Percentiles rank a stretch among this genome's conserved stretches.
Conservation (phyloP, 2,329 filamentous ascomycete genomes). For the Ophiostoma pallidulum region DNA sequence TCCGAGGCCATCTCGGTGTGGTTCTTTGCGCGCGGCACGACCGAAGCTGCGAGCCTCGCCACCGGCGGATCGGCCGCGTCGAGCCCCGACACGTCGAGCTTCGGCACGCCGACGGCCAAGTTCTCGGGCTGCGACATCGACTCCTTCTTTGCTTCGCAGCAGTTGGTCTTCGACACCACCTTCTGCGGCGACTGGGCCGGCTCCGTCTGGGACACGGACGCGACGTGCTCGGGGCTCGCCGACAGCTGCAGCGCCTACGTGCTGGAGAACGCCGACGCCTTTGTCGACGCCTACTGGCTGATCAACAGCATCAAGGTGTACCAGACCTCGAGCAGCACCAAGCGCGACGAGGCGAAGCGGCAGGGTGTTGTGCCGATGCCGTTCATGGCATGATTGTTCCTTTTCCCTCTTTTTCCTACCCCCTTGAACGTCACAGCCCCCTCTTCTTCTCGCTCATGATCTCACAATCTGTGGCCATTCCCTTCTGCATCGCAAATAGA, state of each 20-base stretch:
- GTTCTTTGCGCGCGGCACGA: conserved; percentile 60
- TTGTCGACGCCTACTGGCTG: conserved; percentile 66
- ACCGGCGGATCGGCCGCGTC: conserved; percentile 49
- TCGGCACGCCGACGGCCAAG: conserved; percentile 57
- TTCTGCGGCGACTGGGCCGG: conserved; percentile 89
- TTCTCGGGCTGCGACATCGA: conserved; percentile 68
- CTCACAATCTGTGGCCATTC: no score
- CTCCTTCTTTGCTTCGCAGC: conserved; percentile 58
- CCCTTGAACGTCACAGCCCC: no score
- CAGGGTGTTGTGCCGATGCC: conserved; percentile 3
- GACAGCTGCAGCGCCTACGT: conserved; percentile 65
- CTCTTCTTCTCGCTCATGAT: no score
- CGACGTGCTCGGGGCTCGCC: conserved; percentile 50
- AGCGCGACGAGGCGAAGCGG: conserved; percentile 1
- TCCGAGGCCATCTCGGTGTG: conserved; percentile 62
- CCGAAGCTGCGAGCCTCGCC: conserved; percentile 18
- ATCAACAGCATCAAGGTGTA: conserved; percentile 65
- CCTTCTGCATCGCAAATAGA: no score
- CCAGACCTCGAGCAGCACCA: conserved; percentile 20
- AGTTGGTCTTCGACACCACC: conserved; percentile 72
- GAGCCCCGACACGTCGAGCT: conserved; percentile 55
- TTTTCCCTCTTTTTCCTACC: background rate
- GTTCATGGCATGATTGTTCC: conserved; percentile 8
- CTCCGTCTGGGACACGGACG: conserved; percentile 49
- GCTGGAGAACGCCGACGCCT: conserved; percentile 57